Evolutionary conservation across 108 stramenopile species (phyloP).

Genomic region (Ochromonas danica): DNA sequence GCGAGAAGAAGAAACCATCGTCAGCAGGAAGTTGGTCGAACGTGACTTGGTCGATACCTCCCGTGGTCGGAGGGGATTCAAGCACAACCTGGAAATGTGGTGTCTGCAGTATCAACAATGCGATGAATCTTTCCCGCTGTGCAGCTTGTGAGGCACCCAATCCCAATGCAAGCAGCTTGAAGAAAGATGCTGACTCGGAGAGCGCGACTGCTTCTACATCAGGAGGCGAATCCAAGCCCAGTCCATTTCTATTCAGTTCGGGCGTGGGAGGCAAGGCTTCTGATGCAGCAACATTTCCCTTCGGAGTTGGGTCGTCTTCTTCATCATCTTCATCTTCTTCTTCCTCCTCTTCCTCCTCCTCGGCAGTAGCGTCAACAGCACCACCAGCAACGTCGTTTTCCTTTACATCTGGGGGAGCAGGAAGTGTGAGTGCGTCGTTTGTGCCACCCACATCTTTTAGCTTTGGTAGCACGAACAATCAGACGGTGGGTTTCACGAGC

Average conservation of each 20-base stretch:
- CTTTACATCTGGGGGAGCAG: not conserved
- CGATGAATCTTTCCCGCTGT: constrained; percentile 14
- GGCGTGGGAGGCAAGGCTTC: constrained; percentile 12
- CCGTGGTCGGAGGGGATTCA: constrained; percentile 12
- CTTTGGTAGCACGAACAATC: too few relatives aligned
- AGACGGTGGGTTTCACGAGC: too few relatives aligned
- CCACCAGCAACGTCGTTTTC: not conserved
- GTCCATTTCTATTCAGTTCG: constrained; percentile 15
- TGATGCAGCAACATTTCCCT: constrained; percentile 15
- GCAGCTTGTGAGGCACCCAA: constrained; percentile 13
- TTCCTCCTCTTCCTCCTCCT: too few relatives aligned
- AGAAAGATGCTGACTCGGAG: constrained; percentile 14
- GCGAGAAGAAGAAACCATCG: constrained; percentile 24
- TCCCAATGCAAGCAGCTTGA: constrained; percentile 14
- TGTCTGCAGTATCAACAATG: constrained; percentile 15
- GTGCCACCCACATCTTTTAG: too few relatives aligned
- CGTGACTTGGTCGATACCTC: constrained; percentile 22
- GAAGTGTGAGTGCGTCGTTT: too few relatives aligned
- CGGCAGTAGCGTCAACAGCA: too few relatives aligned
- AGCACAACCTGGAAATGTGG: constrained; percentile 14
- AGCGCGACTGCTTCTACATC: constrained; percentile 13
- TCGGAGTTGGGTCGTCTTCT: constrained; percentile 9
- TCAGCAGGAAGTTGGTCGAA: constrained; percentile 7
- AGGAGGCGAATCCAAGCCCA: constrained; percentile 13
- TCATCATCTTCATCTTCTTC: constrained; percentile 5